phyloP scores from a whole-genome alignment of 2,329 filamentous ascomycete genomes.

The Diatrype stigma region DNA sequence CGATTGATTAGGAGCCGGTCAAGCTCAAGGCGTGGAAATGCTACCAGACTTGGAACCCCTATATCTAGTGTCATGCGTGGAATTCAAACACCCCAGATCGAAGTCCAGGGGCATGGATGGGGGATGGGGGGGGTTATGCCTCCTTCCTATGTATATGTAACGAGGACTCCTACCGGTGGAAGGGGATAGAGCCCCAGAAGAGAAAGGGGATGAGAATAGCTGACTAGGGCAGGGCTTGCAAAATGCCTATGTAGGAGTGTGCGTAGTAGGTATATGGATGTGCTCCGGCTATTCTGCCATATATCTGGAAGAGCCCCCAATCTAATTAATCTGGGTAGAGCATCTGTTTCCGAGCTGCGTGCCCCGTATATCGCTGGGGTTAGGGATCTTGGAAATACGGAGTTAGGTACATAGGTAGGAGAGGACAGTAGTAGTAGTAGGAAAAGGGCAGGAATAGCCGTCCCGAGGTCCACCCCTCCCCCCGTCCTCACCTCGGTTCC shows the following conservation, averaged over 20 bases:
- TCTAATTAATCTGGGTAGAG: background rate
- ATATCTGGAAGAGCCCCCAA: background rate
- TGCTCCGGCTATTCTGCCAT: background rate
- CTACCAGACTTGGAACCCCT: background rate
- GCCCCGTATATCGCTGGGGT: background rate
- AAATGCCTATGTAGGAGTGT: background rate
- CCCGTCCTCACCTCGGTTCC: no score
- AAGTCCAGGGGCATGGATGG: no score
- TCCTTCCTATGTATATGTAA: no score
- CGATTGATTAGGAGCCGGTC: background rate
- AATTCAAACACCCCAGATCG: no score
- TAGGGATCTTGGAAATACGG: background rate
- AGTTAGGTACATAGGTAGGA: no score
- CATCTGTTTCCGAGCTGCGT: background rate
- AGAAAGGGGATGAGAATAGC: no score
- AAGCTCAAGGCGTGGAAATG: background rate
- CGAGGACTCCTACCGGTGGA: no score
- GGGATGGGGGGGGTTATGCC: no score
- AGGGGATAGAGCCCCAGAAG: no score
- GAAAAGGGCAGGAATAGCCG: background rate
- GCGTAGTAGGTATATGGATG: background rate
- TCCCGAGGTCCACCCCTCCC: background rate
- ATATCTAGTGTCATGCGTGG: no score
- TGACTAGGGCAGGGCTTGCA: no score
- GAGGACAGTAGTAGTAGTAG: background rate